Percentiles rank a stretch among this genome's conserved stretches.
Evolutionary conservation across 768 basidiomycete genomes (phyloP).

Genomic region (Pisolithus marmoratus): DNA sequence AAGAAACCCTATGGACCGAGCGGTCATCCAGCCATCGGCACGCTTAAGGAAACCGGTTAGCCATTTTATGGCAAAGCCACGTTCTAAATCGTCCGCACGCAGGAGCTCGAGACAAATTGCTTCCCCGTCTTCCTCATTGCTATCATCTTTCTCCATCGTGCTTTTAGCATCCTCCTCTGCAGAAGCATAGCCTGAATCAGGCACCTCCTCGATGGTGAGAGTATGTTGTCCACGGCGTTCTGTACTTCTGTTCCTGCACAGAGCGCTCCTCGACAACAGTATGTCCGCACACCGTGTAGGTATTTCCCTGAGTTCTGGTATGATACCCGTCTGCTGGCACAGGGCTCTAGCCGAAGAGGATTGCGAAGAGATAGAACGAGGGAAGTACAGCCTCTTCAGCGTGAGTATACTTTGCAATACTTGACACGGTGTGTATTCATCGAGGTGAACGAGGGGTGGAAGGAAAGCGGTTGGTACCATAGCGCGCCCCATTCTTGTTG

Average conservation of each 20-base stretch:
- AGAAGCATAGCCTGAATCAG: constrained; percentile 77
- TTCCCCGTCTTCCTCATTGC: constrained; percentile 13
- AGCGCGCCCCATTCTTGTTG: constrained; percentile 9
- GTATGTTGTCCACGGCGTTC: constrained; percentile 7
- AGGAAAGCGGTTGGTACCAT: constrained; percentile 46
- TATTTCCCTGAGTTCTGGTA: constrained; percentile 16
- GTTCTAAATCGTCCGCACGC: constrained; percentile 61
- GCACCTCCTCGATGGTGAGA: constrained; percentile 40
- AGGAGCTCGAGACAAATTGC: constrained; percentile 37
- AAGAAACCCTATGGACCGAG: constrained; percentile 12
- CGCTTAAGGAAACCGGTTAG: constrained; percentile 62
- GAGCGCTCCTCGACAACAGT: constrained; percentile 17
- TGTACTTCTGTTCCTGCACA: constrained; percentile 1
- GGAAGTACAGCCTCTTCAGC: constrained; percentile 50
- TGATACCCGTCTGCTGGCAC: not conserved
- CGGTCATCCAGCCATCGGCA: constrained; percentile 45
- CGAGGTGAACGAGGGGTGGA: constrained; percentile 48
- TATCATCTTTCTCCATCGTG: constrained; percentile 15
- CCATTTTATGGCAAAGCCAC: constrained; percentile 67
- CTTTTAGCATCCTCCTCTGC: constrained; percentile 56
- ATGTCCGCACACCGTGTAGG: constrained; percentile 1
- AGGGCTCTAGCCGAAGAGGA: not conserved
- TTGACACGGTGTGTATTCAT: constrained; percentile 28
- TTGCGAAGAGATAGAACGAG: constrained; percentile 4
- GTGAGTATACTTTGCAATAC: constrained; percentile 38